Evolutionary conservation across 495 filamentous ascomycete genomes (phyloP).

Genomic region (Penicillium manginii): DNA sequence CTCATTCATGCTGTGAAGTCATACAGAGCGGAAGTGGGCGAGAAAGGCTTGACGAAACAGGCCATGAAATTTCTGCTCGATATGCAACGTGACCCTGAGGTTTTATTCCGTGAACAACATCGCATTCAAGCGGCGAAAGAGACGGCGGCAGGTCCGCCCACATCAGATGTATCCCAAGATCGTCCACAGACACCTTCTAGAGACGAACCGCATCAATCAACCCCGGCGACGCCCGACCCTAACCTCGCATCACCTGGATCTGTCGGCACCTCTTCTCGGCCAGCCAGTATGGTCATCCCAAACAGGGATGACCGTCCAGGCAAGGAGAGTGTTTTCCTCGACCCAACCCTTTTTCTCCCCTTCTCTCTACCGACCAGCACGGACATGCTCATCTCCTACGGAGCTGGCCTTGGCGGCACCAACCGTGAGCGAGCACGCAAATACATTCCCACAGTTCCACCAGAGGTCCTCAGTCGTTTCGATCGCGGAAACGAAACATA

Average conservation of each 20-base stretch:
- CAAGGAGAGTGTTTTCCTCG: slow-evolving; percentile 67
- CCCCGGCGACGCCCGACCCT: slow-evolving; percentile 27
- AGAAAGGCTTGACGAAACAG: slow-evolving; percentile 84
- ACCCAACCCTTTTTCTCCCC: slow-evolving; percentile 90
- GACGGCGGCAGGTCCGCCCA: slow-evolving; percentile 25
- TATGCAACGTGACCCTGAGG: slow-evolving; percentile 69
- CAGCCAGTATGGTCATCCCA: slow-evolving; percentile 19
- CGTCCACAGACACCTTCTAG: slow-evolving; percentile 51
- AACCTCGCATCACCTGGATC: slow-evolving; percentile 32
- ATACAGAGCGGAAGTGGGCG: slow-evolving; percentile 92
- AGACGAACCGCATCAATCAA: slow-evolving; percentile 40
- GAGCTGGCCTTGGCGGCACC: slow-evolving; percentile 89
- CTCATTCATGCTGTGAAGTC: slow-evolving; percentile 91
- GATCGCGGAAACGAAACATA: slow-evolving; percentile 58
- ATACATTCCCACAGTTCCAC: slow-evolving; percentile 94
- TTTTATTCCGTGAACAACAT: slow-evolving; percentile 41
- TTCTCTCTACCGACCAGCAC: slow-evolving; percentile 94
- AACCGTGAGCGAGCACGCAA: slow-evolving; percentile 91
- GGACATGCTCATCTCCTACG: slow-evolving; percentile 95
- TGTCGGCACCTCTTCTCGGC: slow-evolving; percentile 29
- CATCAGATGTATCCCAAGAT: slow-evolving; percentile 28
- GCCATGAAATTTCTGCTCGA: slow-evolving; percentile 84
- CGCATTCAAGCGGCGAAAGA: slow-evolving; percentile 39
- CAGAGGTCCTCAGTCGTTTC: slow-evolving; percentile 89
- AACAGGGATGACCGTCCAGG: slow-evolving; percentile 40